Base-by-base conservation (phyloP, 192 early-diverging fungal genomes). In the Coemansia furcata region DNA sequence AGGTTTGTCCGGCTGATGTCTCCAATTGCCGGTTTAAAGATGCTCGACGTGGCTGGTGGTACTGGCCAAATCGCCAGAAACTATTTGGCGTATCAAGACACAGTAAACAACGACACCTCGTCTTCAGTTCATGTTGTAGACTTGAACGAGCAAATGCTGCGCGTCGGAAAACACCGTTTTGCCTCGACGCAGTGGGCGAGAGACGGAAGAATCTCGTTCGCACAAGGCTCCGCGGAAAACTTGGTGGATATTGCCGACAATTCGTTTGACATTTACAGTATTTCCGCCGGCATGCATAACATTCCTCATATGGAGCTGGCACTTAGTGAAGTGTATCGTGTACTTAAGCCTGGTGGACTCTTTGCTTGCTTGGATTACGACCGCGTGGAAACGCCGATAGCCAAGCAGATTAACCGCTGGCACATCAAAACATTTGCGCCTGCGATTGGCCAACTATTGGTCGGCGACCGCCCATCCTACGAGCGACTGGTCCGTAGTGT, bases 251-350 rank as follows among this genome's bases (percentile, higher is more conserved):
- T 97, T 50, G 82, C 89, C 21, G 87, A 89, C 69, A 86, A 87
- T 43, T 92, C 90, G 6, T 86, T 93, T 46, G 96, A 98, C 73
- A 89, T 89, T 5, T 98, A 95, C 76, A 95, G 94, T 9, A 98
- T 98, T 62, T 95, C 96, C n/a, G 97, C 97, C 69, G 96, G 96
- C n/a, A 98, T 98, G 70, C 88, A 95, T 65, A 98, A 98, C 82
- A 90, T 93, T 76, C 95, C 96, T 2, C 89, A 97, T 64, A 83
- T 95, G 10, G 93, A 95, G 65, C 82, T 75, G 8, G 96, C 94
- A 3, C 76, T 98, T 32, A 76, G 77, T 43, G 93, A 96, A 72
- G 96, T 95, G 9, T 91, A 93, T 72, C 88, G 96, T 38, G 94
- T 97, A 15, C 77, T 98, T 35, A 95, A 94, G 79, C 92, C 91